A percentile compares a stretch with the other conserved stretches of the same genome.
phyloP scores from a whole-genome alignment of 1,139 yeast genomes.

The Meyerozyma sp. region DNA sequence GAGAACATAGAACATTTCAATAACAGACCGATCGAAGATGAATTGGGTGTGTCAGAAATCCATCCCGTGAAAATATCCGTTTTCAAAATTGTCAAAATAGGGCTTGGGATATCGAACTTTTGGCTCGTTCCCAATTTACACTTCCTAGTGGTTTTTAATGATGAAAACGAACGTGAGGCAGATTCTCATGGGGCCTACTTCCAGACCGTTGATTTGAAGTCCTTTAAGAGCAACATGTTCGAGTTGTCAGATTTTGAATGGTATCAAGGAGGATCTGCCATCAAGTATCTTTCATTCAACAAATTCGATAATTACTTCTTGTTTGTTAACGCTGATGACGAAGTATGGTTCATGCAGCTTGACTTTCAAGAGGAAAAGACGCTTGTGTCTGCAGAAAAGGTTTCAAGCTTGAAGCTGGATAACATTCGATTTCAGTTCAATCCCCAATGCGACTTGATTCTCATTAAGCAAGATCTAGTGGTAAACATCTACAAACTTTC shows the following conservation, averaged over 20 bases:
- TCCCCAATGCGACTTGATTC: slow-evolving; percentile 21
- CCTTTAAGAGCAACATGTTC: slow-evolving; percentile 26
- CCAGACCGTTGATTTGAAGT: slow-evolving; percentile 32
- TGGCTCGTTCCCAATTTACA: slow-evolving; percentile 41
- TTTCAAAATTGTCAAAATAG: slow-evolving; percentile 31
- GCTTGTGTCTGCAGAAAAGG: not conserved
- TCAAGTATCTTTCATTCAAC: slow-evolving; percentile 22
- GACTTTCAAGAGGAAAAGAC: slow-evolving; percentile 3
- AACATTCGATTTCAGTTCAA: slow-evolving; percentile 16
- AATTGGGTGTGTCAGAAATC: slow-evolving; percentile 20
- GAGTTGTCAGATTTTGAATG: slow-evolving; percentile 25
- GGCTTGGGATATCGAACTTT: slow-evolving; percentile 25
- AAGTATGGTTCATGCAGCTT: slow-evolving; percentile 25
- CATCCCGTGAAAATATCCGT: slow-evolving; percentile 27
- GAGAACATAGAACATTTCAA: slow-evolving; percentile 37
- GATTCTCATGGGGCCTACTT: slow-evolving; percentile 12
- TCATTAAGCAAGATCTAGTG: not conserved
- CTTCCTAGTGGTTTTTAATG: slow-evolving; percentile 28
- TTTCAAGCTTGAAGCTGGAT: not conserved
- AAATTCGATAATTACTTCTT: slow-evolving; percentile 24
- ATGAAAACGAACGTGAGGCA: slow-evolving; percentile 11
- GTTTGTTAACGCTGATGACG: slow-evolving; percentile 22
- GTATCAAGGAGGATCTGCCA: slow-evolving; percentile 18
- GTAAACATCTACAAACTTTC: not conserved
- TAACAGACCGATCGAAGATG: slow-evolving; percentile 28